These are phyloP conservation scores for Scutellaria galericulata DNA, from an alignment of 257 asterid genomes.

Conservation along the genomic window DNA sequence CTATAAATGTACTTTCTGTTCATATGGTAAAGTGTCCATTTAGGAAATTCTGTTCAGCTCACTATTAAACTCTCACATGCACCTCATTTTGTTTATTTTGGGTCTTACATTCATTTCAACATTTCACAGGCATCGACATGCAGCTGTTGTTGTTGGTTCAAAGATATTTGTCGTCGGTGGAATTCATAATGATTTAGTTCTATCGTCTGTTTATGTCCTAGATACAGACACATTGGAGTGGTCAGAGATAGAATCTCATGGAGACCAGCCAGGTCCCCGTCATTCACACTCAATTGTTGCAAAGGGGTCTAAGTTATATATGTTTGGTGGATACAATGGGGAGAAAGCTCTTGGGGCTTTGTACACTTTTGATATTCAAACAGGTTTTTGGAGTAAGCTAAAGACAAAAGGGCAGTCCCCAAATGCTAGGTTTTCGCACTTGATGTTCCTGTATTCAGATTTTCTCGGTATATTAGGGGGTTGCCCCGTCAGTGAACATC, in stretches of 20 bases:
- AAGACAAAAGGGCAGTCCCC: constrained; percentile 64
- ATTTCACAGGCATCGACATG: constrained; percentile 87
- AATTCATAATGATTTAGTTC: constrained; percentile 54
- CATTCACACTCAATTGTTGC: constrained; percentile 92
- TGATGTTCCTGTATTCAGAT: constrained; percentile 73
- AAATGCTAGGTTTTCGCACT: constrained; percentile 80
- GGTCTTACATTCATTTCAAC: constrained; percentile 21
- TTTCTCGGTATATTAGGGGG: constrained; percentile 86
- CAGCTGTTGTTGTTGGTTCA: constrained; percentile 79
- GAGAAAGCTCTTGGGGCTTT: constrained; percentile 83
- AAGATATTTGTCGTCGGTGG: constrained; percentile 87
- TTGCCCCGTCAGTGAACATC: constrained; percentile 77
- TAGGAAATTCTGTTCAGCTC: constrained; percentile 6
- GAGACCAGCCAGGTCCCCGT: constrained; percentile 78
- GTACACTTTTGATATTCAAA: constrained; percentile 59
- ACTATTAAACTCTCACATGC: constrained; percentile 15
- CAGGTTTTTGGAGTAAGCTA: constrained; percentile 63
- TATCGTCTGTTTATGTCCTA: constrained; percentile 65
- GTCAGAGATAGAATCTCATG: constrained; percentile 63
- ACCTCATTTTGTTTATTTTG: constrained; percentile 26
- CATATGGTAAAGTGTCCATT: constrained; percentile 19
- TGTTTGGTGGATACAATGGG: constrained; percentile 91
- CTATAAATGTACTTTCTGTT: constrained; percentile 6
- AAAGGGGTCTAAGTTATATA: constrained; percentile 54
- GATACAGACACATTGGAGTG: constrained; percentile 67